phyloP scores from a whole-genome alignment of 805 yeast species.

The Myxozyma neglecta region DNA sequence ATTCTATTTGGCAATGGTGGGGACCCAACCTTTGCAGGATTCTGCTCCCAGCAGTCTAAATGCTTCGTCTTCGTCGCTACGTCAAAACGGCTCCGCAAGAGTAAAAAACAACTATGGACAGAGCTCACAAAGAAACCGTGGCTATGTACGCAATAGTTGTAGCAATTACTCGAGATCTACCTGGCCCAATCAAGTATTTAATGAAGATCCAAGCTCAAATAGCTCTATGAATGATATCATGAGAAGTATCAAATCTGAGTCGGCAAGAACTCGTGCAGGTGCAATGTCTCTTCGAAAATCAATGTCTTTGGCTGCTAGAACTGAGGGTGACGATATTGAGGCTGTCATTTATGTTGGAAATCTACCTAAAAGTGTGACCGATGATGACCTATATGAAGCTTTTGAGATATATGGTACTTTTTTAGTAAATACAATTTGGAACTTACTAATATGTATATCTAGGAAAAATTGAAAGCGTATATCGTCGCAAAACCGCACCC shows the following conservation, averaged over 20 bases:
- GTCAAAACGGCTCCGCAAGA: neutral
- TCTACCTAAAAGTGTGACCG: slow-evolving; percentile 1
- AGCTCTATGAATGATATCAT: too few relatives aligned
- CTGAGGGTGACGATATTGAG: neutral
- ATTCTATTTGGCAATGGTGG: too few relatives aligned
- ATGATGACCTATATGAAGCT: slow-evolving; percentile 7
- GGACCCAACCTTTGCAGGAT: too few relatives aligned
- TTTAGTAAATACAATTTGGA: neutral
- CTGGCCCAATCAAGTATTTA: neutral
- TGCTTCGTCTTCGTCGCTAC: neutral
- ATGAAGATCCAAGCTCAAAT: neutral
- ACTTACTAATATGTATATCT: neutral
- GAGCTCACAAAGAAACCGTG: neutral
- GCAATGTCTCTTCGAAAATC: neutral
- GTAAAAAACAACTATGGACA: neutral
- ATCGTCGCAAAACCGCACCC: slow-evolving; percentile 5
- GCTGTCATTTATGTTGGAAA: slow-evolving; percentile 18
- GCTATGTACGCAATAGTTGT: neutral
- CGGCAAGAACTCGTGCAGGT: neutral
- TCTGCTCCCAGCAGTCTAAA: neutral
- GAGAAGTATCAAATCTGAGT: neutral
- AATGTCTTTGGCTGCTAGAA: neutral
- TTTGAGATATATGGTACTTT: slow-evolving; percentile 12
- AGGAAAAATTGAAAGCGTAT: slow-evolving; percentile 15
- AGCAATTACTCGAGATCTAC: neutral